Conservation (phyloP, 768 basidiomycete genomes). For the Leucocoprinus sp. region DNA sequence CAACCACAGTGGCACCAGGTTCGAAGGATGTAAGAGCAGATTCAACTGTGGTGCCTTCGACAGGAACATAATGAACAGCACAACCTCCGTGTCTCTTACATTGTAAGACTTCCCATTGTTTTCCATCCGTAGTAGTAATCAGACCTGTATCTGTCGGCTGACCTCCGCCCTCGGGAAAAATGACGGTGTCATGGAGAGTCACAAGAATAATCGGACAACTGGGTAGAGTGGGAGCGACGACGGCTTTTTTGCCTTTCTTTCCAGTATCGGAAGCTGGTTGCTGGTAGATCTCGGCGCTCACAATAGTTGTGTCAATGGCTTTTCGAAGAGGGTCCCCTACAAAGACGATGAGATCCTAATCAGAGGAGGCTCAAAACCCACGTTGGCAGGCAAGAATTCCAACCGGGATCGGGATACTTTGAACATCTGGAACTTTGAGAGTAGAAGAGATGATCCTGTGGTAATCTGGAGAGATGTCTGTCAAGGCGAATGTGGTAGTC, state of each 20-base stretch:
- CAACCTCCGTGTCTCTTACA: constrained; percentile 63
- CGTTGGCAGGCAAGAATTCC: constrained; percentile 78
- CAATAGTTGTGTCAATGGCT: constrained; percentile 47
- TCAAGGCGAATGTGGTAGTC: constrained; percentile 35
- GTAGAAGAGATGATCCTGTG: constrained; percentile 57
- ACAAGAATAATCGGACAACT: constrained; percentile 51
- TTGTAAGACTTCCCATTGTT: constrained; percentile 51
- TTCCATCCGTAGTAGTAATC: constrained; percentile 38
- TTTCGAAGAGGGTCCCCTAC: constrained; percentile 64
- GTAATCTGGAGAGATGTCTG: constrained; percentile 46
- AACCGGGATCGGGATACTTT: constrained; percentile 50
- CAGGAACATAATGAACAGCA: constrained; percentile 65
- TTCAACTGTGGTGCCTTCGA: constrained; percentile 30
- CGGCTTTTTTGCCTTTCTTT: constrained; percentile 45
- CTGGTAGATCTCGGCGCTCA: constrained; percentile 39
- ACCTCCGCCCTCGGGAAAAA: constrained; percentile 80
- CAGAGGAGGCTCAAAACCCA: constrained; percentile 19
- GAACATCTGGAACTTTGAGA: constrained; percentile 44
- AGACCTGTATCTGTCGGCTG: constrained; percentile 70
- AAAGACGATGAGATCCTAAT: background rate
- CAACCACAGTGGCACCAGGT: constrained; percentile 42
- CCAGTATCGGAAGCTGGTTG: constrained; percentile 34
- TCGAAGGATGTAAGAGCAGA: constrained; percentile 39
- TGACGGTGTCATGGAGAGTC: constrained; percentile 64
- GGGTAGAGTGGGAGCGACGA: constrained; percentile 34